Evolutionary conservation across 2,329 filamentous ascomycete species (phyloP).

Genomic region (Thyridium curvatum): DNA sequence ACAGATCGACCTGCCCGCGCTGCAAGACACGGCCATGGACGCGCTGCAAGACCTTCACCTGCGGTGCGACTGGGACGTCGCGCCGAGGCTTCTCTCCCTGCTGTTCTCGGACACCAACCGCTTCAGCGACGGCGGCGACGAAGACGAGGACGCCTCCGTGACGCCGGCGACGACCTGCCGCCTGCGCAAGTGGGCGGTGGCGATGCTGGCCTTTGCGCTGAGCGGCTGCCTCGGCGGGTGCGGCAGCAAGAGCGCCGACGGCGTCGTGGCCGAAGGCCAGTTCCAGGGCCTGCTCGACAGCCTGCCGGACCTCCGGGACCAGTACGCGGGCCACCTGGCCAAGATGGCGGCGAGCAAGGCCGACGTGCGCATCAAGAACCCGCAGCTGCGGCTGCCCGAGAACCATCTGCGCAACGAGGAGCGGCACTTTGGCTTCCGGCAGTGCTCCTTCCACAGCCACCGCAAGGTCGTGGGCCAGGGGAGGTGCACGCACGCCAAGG

Average conservation of each 20-base stretch:
- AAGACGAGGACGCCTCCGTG: conserved; percentile 37
- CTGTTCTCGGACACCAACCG: conserved; percentile 43
- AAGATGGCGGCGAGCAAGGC: conserved; percentile 46
- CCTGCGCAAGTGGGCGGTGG: conserved; percentile 52
- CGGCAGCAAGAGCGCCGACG: conserved; percentile 6
- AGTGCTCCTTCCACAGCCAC: conserved; percentile 56
- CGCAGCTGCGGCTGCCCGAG: conserved; percentile 50
- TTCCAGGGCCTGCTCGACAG: conserved; percentile 36
- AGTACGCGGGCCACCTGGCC: conserved; percentile 44
- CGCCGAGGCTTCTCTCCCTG: conserved; percentile 41
- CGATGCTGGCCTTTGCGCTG: conserved; percentile 54
- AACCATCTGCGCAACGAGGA: conserved; percentile 51
- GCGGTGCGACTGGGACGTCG: conserved; percentile 51
- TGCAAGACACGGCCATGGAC: conserved; percentile 51
- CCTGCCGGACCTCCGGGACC: conserved; percentile 39
- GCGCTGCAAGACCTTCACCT: conserved; percentile 54
- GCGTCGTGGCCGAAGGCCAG: conserved; percentile 17
- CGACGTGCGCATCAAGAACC: conserved; percentile 52
- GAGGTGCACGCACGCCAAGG: conserved; percentile 40
- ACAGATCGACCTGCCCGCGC: conserved; percentile 37
- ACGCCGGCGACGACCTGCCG: conserved; percentile 16
- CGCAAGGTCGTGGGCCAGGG: conserved; percentile 46
- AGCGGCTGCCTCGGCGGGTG: conserved; percentile 19
- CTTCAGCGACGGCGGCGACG: too few species aligned
- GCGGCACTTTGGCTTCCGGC: conserved; percentile 53